Evolutionary conservation across 768 basidiomycete genomes (phyloP).

Genomic region (Lactarius hatsudake): DNA sequence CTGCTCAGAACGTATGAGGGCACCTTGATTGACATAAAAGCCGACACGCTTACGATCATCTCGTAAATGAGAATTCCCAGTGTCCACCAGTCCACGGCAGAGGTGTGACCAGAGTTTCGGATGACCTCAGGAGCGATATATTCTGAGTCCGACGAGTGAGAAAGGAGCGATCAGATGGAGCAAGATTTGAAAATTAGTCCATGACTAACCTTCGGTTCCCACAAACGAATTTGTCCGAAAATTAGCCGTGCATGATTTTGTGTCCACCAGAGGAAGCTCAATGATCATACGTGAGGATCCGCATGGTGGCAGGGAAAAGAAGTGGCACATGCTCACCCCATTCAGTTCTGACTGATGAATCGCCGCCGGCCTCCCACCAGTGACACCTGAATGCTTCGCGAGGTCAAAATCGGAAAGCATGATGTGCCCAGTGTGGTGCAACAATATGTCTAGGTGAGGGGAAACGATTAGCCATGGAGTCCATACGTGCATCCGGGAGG

Average conservation of each 20-base stretch:
- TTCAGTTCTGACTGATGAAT: conserved; percentile 84
- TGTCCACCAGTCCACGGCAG: conserved; percentile 99
- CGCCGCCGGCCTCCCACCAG: conserved; percentile 80
- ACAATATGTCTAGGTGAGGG: conserved; percentile 73
- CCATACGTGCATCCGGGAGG: conserved; percentile 3
- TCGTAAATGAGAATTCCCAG: conserved; percentile 97
- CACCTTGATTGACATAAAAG: conserved; percentile 12
- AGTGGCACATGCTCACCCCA: conserved; percentile 58
- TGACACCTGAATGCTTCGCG: conserved; percentile 90
- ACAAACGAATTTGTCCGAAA: conserved; percentile 99
- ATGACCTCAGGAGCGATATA: conserved; percentile 99
- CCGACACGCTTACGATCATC: conserved; percentile 82
- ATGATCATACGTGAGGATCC: conserved; percentile 23
- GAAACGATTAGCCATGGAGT: conserved; percentile 25
- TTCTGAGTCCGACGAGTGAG: conserved; percentile 49
- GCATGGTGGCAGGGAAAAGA: background rate
- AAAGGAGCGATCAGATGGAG: conserved; percentile 12
- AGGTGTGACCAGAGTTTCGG: conserved; percentile 92
- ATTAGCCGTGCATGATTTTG: conserved; percentile 94
- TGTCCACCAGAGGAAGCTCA: conserved; percentile 91
- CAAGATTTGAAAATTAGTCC: conserved; percentile 7
- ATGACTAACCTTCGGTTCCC: conserved; percentile 83
- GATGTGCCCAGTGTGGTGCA: conserved; percentile 98
- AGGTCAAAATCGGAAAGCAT: conserved; percentile 99
- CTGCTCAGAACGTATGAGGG: conserved; percentile 40